Evolutionary conservation across 352 stramenopile genomes (phyloP), one percentile per base, ranked within the genome.

Genomic region (Proteromonas lacertae): DNA sequence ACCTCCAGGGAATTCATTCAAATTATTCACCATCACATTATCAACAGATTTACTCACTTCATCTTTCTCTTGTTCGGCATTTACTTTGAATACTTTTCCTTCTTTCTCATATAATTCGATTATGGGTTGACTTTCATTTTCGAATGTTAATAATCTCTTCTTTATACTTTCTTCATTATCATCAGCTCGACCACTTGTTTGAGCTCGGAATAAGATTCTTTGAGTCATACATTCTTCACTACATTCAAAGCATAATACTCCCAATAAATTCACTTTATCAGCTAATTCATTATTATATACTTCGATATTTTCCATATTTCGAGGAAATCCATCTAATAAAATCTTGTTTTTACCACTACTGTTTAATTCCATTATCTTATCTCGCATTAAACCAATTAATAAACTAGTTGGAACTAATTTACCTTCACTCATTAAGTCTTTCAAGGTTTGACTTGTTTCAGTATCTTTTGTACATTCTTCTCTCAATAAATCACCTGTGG

Each of bases 291-390:
- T 20, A 10, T 54, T 34, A 45, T 45, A 55, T 2, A 45, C 44
- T 21, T 84, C 48, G 7, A 93, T 52, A 56, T 94, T 94, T 56
- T 94, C 78, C 44, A 78, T 74, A 60, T 90, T 92, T 40, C 82
- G 62, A 38, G 81, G 82, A 59, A 95, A 98, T 21, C 87, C 87
- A 63, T 98, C 84, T 41, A 98, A 80, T 38, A 98, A 62, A 59
- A 96, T 94, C 34, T 87, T 62, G 20, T 36, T 79, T 46, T 10
- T 24, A 6, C 18, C 19, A 19, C 31, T 35, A 39, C 64, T 60
- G 39, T 74, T 35, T 77, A 96, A 94, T 30, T 78, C 58, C 39
- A 61, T 29, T 62, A 84, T 87, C 17, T 64, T 79, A 40, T 80
- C 66, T 51, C 76, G 60, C 36, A 96, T 44, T 32, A 96, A 54